These are phyloP conservation scores for Logfia minima DNA, from an alignment of 129 eudicot genomes.

Conservation along the genomic window DNA sequence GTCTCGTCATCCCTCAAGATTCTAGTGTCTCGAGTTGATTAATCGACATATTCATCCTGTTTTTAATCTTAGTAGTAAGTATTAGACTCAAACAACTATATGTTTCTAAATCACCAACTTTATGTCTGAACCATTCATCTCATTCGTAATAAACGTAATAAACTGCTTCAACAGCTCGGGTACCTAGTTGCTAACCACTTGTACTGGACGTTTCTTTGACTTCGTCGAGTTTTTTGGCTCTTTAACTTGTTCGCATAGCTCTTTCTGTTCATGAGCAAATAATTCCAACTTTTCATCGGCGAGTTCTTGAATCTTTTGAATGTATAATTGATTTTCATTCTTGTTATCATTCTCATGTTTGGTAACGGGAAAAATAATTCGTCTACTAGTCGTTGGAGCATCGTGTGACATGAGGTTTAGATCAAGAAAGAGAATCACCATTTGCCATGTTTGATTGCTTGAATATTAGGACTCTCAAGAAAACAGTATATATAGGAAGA, in stretches of 20 bases:
- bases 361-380: too few species aligned
- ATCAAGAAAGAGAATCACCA: too few species aligned
- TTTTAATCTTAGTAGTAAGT: not conserved
- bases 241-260: not conserved
- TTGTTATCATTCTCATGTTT: too few species aligned
- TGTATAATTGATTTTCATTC: too few species aligned
- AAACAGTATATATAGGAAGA: too few species aligned
- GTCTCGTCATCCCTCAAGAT: conserved; percentile 16
- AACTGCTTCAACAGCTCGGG: conserved; percentile 11
- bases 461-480: too few species aligned
- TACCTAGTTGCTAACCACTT: not conserved
- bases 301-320: too few species aligned
- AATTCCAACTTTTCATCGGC: too few species aligned
- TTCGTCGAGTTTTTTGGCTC: not conserved
- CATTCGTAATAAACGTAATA: not conserved
- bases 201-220: not conserved
- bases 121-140: conserved; percentile 15
- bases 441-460: too few species aligned
- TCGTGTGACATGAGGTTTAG: too few species aligned
- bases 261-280: not conserved
- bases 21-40: conserved; percentile 3
- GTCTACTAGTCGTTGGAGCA: too few species aligned
- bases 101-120: conserved; percentile 30
- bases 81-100: too few species aligned
- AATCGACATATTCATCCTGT: conserved; percentile 25